These are phyloP conservation scores for Cucumis sativus DNA, from an alignment of 306 rosid species.

Conservation along the genomic window Cucumber_9930_V3 NC_026659.2:27674501-27675000, in stretches of 20 bases:
- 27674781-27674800: background rate
- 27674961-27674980: slow-evolving; percentile 30
- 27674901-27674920: slow-evolving; percentile 87
- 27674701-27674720: background rate
- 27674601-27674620: slow-evolving; percentile 5
- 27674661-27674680: background rate
- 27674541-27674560: slow-evolving; percentile 73
- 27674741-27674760: background rate
- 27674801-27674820: background rate
- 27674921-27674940: slow-evolving; percentile 39
- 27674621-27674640: background rate
- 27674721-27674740: background rate
- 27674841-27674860: slow-evolving; percentile 1
- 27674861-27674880: slow-evolving; percentile 66
- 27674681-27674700: background rate
- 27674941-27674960: slow-evolving; percentile 25
- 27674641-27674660: background rate
- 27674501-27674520: slow-evolving; percentile 85
- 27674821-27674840: background rate
- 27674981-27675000: slow-evolving; percentile 66
- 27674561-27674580: slow-evolving; percentile 16
- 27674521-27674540: slow-evolving; percentile 80
- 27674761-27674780: background rate
- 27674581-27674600: slow-evolving; percentile 16
- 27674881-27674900: slow-evolving; percentile 86